Percentiles rank a stretch among this genome's conserved stretches.
Evolutionary conservation across 305 asterid genomes (phyloP).

Genomic region (Rubia balearica): DNA sequence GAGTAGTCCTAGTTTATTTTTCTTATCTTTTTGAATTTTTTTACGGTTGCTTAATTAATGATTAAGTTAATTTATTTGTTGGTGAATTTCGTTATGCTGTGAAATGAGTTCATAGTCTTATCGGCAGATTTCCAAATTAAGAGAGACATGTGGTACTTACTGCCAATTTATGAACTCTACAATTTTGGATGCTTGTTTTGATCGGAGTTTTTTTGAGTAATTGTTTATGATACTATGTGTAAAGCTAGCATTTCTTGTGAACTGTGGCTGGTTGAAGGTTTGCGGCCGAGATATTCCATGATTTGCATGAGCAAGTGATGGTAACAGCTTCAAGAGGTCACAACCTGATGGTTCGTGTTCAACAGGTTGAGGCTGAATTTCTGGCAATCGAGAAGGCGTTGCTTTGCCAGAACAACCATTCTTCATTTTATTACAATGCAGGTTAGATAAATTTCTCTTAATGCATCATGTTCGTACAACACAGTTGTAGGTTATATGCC

Average conservation of each 20-base stretch:
- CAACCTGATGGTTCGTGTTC: slow-evolving; percentile 66
- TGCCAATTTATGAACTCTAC: too few relatives aligned
- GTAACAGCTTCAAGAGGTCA: slow-evolving; percentile 95
- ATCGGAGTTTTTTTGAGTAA: not conserved
- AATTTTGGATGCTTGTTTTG: too few relatives aligned
- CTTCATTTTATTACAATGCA: slow-evolving; percentile 58
- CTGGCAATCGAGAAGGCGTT: slow-evolving; percentile 74
- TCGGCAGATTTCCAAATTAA: too few relatives aligned
- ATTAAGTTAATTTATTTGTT: too few relatives aligned
- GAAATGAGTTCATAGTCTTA: too few relatives aligned
- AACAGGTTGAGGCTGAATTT: slow-evolving; percentile 79
- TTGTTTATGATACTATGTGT: not conserved
- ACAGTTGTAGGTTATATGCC: not conserved
- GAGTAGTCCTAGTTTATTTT: too few relatives aligned
- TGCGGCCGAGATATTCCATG: slow-evolving; percentile 92
- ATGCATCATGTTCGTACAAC: slow-evolving; percentile 1
- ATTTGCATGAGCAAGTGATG: slow-evolving; percentile 83
- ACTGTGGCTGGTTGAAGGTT: slow-evolving; percentile 52
- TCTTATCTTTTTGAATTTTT: too few relatives aligned
- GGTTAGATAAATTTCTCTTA: slow-evolving; percentile 38
- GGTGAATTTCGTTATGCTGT: too few relatives aligned
- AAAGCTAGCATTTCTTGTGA: slow-evolving; percentile 15
- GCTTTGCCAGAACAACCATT: slow-evolving; percentile 79
- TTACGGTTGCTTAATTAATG: too few relatives aligned
- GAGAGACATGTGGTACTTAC: too few relatives aligned